These are phyloP conservation scores for Kwoniella botswanensis DNA, from an alignment of 768 basidiomycete species.

Conservation along the genomic window DNA sequence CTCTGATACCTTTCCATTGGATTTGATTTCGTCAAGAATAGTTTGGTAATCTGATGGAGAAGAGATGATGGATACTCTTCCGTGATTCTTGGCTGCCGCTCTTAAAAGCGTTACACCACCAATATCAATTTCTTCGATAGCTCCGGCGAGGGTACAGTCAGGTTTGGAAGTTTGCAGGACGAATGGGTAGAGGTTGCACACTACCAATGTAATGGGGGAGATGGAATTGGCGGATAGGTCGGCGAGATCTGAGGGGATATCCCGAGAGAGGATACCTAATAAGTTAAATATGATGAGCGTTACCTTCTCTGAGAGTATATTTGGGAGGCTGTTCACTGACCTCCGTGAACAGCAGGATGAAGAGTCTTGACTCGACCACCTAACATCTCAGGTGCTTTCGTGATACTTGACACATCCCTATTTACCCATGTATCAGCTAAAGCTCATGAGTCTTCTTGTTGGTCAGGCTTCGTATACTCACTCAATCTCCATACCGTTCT, in stretches of 20 bases:
- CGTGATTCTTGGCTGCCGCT: constrained; percentile 98
- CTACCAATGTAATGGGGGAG: constrained; percentile 91
- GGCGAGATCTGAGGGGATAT: constrained; percentile 84
- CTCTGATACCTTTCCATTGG: constrained; percentile 74
- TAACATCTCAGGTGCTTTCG: constrained; percentile 98
- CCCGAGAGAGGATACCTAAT: constrained; percentile 88
- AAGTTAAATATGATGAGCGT: background rate
- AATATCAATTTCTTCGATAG: constrained; percentile 98
- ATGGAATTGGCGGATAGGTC: constrained; percentile 85
- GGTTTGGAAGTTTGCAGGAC: constrained; percentile 79
- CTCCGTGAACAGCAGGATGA: constrained; percentile 96
- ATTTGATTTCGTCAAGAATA: constrained; percentile 77
- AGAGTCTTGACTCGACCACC: constrained; percentile 98
- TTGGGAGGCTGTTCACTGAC: constrained; percentile 60
- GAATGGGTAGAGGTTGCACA: constrained; percentile 99
- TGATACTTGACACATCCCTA: constrained; percentile 96
- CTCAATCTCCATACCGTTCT: constrained; percentile 89
- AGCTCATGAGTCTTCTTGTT: too few species aligned
- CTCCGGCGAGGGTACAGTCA: constrained; percentile 84
- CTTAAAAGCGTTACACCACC: constrained; percentile 97
- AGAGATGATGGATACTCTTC: constrained; percentile 74
- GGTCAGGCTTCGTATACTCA: constrained; percentile 59
- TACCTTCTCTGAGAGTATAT: too few species aligned
- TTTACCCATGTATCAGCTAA: constrained; percentile 5
- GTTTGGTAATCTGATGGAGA: constrained; percentile 72